Evolutionary conservation across 257 asterid species (phyloP).

Genomic region (Ballota nigra): DNA sequence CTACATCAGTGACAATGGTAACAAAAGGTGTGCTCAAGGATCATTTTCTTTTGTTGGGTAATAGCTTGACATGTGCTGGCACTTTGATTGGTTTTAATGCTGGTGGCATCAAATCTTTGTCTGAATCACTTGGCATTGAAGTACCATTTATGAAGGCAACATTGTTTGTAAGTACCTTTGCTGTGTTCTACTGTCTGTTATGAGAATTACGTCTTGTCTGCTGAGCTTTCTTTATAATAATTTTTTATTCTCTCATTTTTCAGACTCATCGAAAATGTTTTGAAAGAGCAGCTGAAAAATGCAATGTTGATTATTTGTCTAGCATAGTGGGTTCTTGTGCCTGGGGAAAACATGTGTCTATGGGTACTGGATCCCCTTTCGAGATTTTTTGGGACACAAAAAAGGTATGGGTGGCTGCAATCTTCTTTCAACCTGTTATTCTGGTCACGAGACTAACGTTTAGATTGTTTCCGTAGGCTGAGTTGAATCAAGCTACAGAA

Average conservation of each 20-base stretch:
- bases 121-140: conserved; percentile 74
- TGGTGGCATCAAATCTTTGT: conserved; percentile 90
- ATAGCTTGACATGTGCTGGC: conserved; percentile 95
- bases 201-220: conserved; percentile 4
- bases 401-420: conserved; percentile 44
- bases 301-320: conserved; percentile 77
- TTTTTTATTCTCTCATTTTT: conserved; percentile 14
- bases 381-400: conserved; percentile 86
- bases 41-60: conserved; percentile 84
- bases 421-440: conserved; percentile 16
- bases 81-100: conserved; percentile 83
- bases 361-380: conserved; percentile 94
- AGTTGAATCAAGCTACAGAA: conserved; percentile 50
- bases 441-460: conserved; percentile 14
- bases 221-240: conserved; percentile 14
- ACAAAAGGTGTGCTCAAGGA: conserved; percentile 98
- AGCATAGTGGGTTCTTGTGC: conserved; percentile 96
- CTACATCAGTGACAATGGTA: conserved; percentile 95
- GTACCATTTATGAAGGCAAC: conserved; percentile 94
- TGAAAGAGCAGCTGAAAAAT: conserved; percentile 96
- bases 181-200: conserved; percentile 8
- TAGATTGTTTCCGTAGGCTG: conserved; percentile 49
- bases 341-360: conserved; percentile 93
- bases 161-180: conserved; percentile 58
- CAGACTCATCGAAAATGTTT: conserved; percentile 95